Evolutionary conservation across 2,329 filamentous ascomycete species (phyloP).

Genomic region (Trichoderma lentiforme): DNA sequence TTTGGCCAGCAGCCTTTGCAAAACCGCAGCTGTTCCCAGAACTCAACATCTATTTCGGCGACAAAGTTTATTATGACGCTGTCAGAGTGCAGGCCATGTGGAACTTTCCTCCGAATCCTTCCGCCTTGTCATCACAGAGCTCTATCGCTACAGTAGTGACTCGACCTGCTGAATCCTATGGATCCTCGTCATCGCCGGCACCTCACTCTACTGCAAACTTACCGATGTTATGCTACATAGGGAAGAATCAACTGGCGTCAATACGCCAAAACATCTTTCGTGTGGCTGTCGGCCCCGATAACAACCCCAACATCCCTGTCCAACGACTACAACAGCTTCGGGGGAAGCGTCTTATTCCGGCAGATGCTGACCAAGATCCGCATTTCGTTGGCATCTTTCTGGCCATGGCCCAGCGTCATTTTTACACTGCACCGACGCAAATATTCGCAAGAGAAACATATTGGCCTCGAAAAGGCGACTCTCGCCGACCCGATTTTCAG

Average conservation of each 20-base stretch:
- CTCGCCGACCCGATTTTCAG: conserved; percentile 36
- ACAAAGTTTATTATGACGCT: conserved; percentile 41
- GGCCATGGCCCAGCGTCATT: conserved; percentile 55
- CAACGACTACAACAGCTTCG: conserved; percentile 45
- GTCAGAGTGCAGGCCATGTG: conserved; percentile 51
- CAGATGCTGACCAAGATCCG: conserved; percentile 49
- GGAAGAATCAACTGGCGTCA: conserved; percentile 43
- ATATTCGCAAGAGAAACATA: conserved; percentile 27
- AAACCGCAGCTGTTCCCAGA: conserved; percentile 35
- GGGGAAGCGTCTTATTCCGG: conserved; percentile 46
- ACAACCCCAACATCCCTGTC: conserved; percentile 46
- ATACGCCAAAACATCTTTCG: conserved; percentile 48
- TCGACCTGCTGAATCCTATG: conserved; percentile 32
- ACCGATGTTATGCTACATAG: conserved; percentile 46
- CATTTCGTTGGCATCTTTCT: conserved; percentile 52
- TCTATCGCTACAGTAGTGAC: conserved; percentile 39
- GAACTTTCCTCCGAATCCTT: conserved; percentile 36
- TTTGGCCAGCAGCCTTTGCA: conserved; percentile 41
- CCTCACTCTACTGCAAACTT: conserved; percentile 25
- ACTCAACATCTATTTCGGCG: conserved; percentile 50
- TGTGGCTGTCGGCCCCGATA: conserved; percentile 39
- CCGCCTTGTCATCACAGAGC: conserved; percentile 26
- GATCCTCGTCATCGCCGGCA: conserved; percentile 24
- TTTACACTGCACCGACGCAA: conserved; percentile 37
- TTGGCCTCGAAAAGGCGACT: conserved; percentile 24